A percentile compares a stretch with the other conserved stretches of the same genome.
These are phyloP conservation scores for Zygotorulaspora florentina DNA, from an alignment of 805 yeast genomes.

Conservation along the genomic window DNA sequence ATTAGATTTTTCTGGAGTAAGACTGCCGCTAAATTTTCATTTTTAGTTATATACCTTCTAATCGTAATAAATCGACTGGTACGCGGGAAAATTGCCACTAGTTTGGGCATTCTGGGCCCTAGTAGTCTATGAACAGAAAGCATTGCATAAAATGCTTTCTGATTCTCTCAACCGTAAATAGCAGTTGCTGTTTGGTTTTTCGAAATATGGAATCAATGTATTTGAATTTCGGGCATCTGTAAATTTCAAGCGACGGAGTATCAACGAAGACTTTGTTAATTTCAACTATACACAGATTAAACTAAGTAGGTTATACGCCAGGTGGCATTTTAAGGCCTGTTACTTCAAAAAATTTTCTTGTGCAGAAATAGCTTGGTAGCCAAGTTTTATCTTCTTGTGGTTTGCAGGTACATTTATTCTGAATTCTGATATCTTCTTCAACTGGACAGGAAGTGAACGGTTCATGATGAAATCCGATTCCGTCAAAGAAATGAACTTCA, in stretches of 20 bases:
- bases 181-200: too few relatives aligned
- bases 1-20: slow-evolving; percentile 38
- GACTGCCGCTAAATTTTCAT: slow-evolving; percentile 25
- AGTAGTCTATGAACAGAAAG: too few relatives aligned
- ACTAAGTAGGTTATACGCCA: slow-evolving; percentile 5
- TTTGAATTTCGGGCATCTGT: too few relatives aligned
- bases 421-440: slow-evolving; percentile 47
- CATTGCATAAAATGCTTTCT: too few relatives aligned
- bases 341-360: slow-evolving; percentile 50
- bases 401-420: slow-evolving; percentile 62
- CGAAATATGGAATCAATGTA: too few relatives aligned
- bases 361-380: slow-evolving; percentile 64
- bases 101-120: too few relatives aligned
- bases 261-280: too few relatives aligned
- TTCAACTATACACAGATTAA: too few relatives aligned
- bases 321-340: slow-evolving; percentile 21
- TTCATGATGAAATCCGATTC: slow-evolving; percentile 69
- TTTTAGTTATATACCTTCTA: not conserved
- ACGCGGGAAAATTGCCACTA: not conserved
- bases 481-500: slow-evolving; percentile 66
- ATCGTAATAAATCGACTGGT: not conserved
- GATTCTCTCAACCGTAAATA: too few relatives aligned
- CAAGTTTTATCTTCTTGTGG: slow-evolving; percentile 62
- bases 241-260: too few relatives aligned
- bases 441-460: slow-evolving; percentile 66